Evolutionary conservation across 75 land plant genomes (phyloP).

Genomic region (Chamaecyparis obtusa): DNA sequence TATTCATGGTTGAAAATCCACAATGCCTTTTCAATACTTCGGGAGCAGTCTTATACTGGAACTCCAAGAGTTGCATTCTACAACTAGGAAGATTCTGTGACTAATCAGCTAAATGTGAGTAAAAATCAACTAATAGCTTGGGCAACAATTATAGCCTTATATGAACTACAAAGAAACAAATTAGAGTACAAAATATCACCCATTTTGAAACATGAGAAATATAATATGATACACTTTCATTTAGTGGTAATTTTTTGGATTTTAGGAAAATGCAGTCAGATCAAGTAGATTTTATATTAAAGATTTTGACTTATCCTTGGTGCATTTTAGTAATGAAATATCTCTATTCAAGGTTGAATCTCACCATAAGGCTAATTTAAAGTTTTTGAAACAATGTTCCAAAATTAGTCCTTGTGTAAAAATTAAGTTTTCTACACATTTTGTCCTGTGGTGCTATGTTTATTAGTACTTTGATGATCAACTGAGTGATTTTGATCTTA

Average conservation of each 20-base stretch:
- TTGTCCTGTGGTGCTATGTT: background rate
- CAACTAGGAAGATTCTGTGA: conserved; percentile 80
- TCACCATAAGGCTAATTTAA: background rate
- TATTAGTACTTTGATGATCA: background rate
- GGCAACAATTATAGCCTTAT: background rate
- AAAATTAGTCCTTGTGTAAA: background rate
- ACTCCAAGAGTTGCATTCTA: conserved; percentile 67
- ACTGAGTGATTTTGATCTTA: background rate
- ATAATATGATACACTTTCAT: too few relatives aligned
- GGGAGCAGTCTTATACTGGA: conserved; percentile 54
- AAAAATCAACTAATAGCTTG: background rate
- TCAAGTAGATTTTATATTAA: too few relatives aligned
- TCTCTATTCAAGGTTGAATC: background rate
- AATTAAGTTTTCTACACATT: background rate
- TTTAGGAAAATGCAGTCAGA: too few relatives aligned
- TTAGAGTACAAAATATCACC: background rate
- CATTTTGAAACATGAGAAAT: background rate
- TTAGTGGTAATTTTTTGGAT: too few relatives aligned
- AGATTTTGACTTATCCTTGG: too few relatives aligned
- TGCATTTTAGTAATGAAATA: too few relatives aligned
- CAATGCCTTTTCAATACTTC: conserved; percentile 66
- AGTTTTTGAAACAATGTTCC: background rate
- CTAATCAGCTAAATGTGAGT: conserved; percentile 66
- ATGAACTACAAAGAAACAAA: background rate
- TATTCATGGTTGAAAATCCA: conserved; percentile 84